phyloP scores from a whole-genome alignment of 495 filamentous ascomycete genomes.

The Talaromyces ruber region DNA sequence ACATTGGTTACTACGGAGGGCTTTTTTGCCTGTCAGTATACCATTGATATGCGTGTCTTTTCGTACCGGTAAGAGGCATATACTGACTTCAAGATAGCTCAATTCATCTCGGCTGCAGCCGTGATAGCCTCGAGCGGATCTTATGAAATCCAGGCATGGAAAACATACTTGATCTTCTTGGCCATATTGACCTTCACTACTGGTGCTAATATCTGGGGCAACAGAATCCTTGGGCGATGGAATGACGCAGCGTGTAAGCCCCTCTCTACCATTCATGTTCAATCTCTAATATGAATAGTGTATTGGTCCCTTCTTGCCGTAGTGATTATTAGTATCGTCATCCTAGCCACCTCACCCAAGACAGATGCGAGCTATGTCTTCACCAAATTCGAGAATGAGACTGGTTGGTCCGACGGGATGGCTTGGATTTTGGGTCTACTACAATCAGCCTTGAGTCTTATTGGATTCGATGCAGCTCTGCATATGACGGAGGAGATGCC shows the following conservation, averaged over 20 bases:
- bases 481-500: conserved; percentile 27
- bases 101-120: not conserved
- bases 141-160: not conserved
- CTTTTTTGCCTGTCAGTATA: not conserved
- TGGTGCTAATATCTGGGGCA: not conserved
- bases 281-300: not conserved
- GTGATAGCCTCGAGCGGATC: not conserved
- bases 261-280: not conserved
- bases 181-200: not conserved
- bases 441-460: conserved; percentile 50
- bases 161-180: not conserved
- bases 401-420: conserved; percentile 43
- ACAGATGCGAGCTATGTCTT: conserved; percentile 44
- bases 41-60: not conserved
- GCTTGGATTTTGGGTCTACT: conserved; percentile 46
- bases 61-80: not conserved
- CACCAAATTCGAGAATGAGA: conserved; percentile 45
- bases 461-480: conserved; percentile 36
- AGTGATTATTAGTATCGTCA: not conserved
- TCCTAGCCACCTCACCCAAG: not conserved
- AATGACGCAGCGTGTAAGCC: not conserved
- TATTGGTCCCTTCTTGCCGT: not conserved
- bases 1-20: not conserved
- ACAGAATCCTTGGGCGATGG: not conserved
- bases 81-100: not conserved